phyloP scores from a whole-genome alignment of 2,329 filamentous ascomycete genomes.

The Hymenoscyphus salicellus region DNA sequence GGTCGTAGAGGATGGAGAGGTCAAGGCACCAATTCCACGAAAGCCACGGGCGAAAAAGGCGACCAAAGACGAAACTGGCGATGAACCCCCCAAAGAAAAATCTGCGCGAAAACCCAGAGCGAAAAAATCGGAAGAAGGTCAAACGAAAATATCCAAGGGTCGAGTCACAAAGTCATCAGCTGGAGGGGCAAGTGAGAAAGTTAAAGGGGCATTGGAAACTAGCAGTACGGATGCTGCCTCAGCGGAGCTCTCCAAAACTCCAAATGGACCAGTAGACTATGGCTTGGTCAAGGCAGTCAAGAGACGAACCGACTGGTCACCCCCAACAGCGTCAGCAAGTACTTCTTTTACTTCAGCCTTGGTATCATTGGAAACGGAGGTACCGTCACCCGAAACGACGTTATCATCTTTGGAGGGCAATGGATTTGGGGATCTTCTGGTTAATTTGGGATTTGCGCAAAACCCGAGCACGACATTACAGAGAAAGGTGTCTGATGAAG shows the following conservation, averaged over 20 bases:
- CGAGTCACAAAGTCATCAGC: constrained; percentile 36
- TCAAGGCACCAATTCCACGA: constrained; percentile 13
- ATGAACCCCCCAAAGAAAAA: constrained; percentile 21
- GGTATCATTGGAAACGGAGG: not conserved
- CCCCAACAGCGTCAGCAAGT: constrained; percentile 43
- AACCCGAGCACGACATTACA: constrained; percentile 10
- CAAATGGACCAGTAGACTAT: constrained; percentile 14
- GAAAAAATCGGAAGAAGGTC: constrained; percentile 33
- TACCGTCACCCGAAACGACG: constrained; percentile 14
- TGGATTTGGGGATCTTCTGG: constrained; percentile 39
- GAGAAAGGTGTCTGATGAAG: constrained; percentile 13
- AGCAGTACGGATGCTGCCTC: not conserved
- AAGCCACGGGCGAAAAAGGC: constrained; percentile 27
- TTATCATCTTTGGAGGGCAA: constrained; percentile 18
- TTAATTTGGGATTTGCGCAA: constrained; percentile 41
- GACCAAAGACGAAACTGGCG: constrained; percentile 11
- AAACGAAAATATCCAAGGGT: constrained; percentile 35
- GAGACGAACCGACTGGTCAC: constrained; percentile 66
- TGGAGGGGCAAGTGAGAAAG: constrained; percentile 23
- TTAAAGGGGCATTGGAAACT: not conserved
- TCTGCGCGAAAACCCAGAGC: constrained; percentile 25
- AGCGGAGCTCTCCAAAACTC: not conserved
- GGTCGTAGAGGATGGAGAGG: constrained; percentile 8
- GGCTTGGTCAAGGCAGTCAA: constrained; percentile 45
- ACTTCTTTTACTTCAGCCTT: constrained; percentile 27